Evolutionary conservation across 495 filamentous ascomycete species (phyloP).

Genomic region (Aspergillus bertholletiae): DNA sequence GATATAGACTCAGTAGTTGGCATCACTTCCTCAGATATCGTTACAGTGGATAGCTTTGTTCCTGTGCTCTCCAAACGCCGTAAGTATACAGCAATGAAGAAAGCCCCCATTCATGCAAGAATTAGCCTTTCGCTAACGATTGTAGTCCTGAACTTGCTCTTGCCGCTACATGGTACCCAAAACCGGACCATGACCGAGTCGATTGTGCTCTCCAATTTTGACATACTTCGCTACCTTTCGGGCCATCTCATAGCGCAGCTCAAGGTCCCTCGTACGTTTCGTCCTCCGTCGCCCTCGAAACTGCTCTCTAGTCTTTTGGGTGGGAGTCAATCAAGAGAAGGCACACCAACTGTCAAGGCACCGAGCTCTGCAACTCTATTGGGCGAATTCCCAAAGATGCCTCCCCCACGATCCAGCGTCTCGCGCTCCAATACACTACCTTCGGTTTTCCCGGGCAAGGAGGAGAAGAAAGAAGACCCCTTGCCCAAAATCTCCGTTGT

Average conservation of each 20-base stretch:
- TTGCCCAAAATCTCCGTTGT: slow-evolving; percentile 34
- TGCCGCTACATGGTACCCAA: slow-evolving; percentile 62
- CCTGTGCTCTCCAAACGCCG: slow-evolving; percentile 64
- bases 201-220: slow-evolving; percentile 50
- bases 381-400: slow-evolving; percentile 39
- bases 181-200: slow-evolving; percentile 64
- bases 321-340: slow-evolving; percentile 42
- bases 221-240: slow-evolving; percentile 69
- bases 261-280: slow-evolving; percentile 53
- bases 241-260: slow-evolving; percentile 55
- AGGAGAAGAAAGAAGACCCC: slow-evolving; percentile 25
- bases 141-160: slow-evolving; percentile 59
- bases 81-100: slow-evolving; percentile 33
- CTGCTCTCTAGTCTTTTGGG: slow-evolving; percentile 79
- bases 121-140: slow-evolving; percentile 14
- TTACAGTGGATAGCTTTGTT: slow-evolving; percentile 64
- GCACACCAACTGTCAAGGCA: slow-evolving; percentile 28
- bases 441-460: slow-evolving; percentile 31
- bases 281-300: slow-evolving; percentile 84
- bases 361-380: slow-evolving; percentile 35
- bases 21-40: slow-evolving; percentile 60
- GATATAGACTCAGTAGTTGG: slow-evolving; percentile 61
- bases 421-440: slow-evolving; percentile 42
- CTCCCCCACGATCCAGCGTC: slow-evolving; percentile 29
- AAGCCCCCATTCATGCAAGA: background rate